Evolutionary conservation across 164 flowering plant genomes (phyloP), one percentile per base, ranked within the genome.

Genomic region (Piper longum): DNA sequence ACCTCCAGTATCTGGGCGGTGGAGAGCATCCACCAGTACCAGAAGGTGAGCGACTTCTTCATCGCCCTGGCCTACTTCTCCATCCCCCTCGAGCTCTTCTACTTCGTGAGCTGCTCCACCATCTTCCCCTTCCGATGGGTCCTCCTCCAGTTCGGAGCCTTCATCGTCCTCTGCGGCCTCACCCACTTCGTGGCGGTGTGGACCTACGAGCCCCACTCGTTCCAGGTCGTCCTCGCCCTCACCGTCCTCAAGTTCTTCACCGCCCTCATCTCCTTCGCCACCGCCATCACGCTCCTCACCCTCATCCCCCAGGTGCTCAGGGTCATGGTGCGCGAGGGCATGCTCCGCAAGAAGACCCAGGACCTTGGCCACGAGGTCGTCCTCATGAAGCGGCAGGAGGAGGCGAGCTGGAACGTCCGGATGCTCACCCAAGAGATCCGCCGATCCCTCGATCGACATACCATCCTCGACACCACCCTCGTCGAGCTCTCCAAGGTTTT

Each of bases 1-100:
- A 67, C 40, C 56, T 55, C 18, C 4, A 67, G 69, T 14, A 16
- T 66, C 59, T 66, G 66, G 67, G 62, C 58, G 13, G 43, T 67
- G 17, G 63, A 62, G 48, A 64, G 60, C 67, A 69, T 69, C 54
- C 63, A 59, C 19, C 69, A 71, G 16, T 69, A 54, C 61, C 74
- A 74, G 60, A 65, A 63, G 56, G 45, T 62, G 12, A 71, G 74
- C 59, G 77, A 74, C 41, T 68, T 74, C 65, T 62, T 74, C 40
- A 71, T 71, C 16, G 68, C 71, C 26, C 56, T 70, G 16, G 74
- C 77, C 41, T 74, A 71, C 65, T 74, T 74, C 66, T 74, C 74
- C 18, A 71, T 74, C 41, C 70, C 74, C 19, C 69, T 71, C 26
- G 74, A 71, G 61, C 70, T 74, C 60, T 60, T 66, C 57, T 71